These are phyloP conservation scores for Taiozyma onychis DNA, from an alignment of 1,139 yeast genomes.

Conservation along the genomic window DNA sequence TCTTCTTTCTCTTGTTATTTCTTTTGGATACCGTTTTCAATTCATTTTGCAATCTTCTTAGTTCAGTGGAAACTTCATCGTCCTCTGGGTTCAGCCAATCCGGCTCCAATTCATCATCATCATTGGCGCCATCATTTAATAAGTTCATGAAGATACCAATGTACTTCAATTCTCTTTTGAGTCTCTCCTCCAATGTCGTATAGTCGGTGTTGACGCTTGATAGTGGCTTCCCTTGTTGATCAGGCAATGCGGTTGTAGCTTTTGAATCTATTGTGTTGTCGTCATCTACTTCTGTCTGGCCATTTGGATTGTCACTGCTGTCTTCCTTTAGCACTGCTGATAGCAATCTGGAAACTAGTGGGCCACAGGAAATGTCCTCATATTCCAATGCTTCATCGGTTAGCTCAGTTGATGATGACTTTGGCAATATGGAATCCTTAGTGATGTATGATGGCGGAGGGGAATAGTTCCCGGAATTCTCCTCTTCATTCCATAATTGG, in stretches of 20 bases:
- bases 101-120: constrained; percentile 25
- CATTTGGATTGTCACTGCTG: constrained; percentile 35
- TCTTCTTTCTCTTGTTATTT: constrained; percentile 64
- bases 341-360: constrained; percentile 76
- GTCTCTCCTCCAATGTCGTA: constrained; percentile 75
- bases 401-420: constrained; percentile 54
- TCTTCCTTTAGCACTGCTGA: constrained; percentile 70
- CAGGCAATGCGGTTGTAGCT: constrained; percentile 35
- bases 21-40: constrained; percentile 54
- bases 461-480: constrained; percentile 36
- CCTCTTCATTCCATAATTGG: constrained; percentile 85
- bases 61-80: constrained; percentile 87
- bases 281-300: constrained; percentile 16
- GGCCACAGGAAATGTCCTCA: constrained; percentile 84
- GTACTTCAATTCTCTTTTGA: constrained; percentile 80
- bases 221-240: constrained; percentile 43
- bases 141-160: constrained; percentile 85
- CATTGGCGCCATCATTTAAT: constrained; percentile 24
- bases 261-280: constrained; percentile 14
- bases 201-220: constrained; percentile 56
- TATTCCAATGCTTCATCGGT: constrained; percentile 63
- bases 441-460: constrained; percentile 32
- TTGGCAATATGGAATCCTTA: constrained; percentile 47
- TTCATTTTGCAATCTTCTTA: constrained; percentile 66
- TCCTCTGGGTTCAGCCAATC: constrained; percentile 84